Percentiles rank a stretch among this genome's conserved stretches.
These are phyloP conservation scores for Tricholoma saponaceum DNA, from an alignment of 768 basidiomycete species.

Conservation along the genomic window DNA sequence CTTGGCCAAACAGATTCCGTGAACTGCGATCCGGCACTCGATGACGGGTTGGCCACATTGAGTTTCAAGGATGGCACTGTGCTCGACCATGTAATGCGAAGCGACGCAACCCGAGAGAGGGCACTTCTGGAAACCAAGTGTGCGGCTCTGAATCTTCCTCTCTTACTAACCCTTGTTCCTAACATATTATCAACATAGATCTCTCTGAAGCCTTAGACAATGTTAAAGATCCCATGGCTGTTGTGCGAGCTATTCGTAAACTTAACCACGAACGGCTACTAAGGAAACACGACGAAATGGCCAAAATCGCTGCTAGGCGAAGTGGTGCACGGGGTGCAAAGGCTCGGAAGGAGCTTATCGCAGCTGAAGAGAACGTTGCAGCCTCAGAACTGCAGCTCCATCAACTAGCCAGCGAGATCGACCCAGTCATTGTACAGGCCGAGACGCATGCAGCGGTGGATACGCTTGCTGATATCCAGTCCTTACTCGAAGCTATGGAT, in stretches of 20 bases:
- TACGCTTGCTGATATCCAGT: slow-evolving; percentile 22
- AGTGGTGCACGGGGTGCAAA: slow-evolving; percentile 55
- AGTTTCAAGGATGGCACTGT: slow-evolving; percentile 16
- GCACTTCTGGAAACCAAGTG: slow-evolving; percentile 26
- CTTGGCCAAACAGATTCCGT: slow-evolving; percentile 36
- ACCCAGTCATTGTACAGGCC: slow-evolving; percentile 13
- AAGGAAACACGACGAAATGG: slow-evolving; percentile 28
- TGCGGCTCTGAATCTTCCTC: slow-evolving; percentile 11
- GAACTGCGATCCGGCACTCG: slow-evolving; percentile 14
- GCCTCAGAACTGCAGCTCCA: slow-evolving; percentile 22
- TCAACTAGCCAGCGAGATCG: slow-evolving; percentile 19
- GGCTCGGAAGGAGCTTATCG: slow-evolving; percentile 48
- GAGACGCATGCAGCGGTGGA: slow-evolving; percentile 22
- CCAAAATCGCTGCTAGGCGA: slow-evolving; percentile 46
- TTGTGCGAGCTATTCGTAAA: slow-evolving; percentile 21
- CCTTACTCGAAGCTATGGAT: slow-evolving; percentile 22
- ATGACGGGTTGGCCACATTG: slow-evolving; percentile 13
- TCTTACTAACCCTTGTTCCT: not conserved
- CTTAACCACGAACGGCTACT: slow-evolving; percentile 23
- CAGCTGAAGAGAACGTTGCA: slow-evolving; percentile 37
- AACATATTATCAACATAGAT: not conserved
- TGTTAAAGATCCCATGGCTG: slow-evolving; percentile 20
- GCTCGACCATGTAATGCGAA: slow-evolving; percentile 39
- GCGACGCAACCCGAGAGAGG: slow-evolving; percentile 33
- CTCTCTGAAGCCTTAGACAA: slow-evolving; percentile 21